Conservation (phyloP, 192 early-diverging fungal genomes). For the Coemansia sp. region DNA sequence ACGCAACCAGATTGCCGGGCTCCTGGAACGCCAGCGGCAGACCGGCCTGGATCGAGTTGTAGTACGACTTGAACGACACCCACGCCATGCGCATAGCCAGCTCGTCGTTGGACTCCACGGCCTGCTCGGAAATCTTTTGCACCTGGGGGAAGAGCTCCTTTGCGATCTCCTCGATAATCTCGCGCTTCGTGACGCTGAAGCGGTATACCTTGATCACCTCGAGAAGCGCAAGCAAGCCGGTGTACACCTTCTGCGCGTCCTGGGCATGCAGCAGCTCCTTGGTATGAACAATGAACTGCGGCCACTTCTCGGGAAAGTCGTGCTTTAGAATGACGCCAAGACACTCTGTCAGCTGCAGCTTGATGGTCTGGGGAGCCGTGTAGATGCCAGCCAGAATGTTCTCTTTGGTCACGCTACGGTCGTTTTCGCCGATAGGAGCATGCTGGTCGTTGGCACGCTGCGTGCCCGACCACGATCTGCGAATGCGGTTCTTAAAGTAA, state of each 20-base stretch:
- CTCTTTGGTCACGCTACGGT: slow-evolving; percentile 65
- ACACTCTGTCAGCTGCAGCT: slow-evolving; percentile 80
- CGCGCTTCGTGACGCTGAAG: slow-evolving; percentile 65
- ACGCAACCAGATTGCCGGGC: slow-evolving; percentile 69
- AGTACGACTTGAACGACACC: slow-evolving; percentile 79
- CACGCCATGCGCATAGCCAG: slow-evolving; percentile 86
- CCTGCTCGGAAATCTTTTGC: slow-evolving; percentile 69
- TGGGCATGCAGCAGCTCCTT: slow-evolving; percentile 62
- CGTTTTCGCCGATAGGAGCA: slow-evolving; percentile 60
- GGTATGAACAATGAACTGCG: slow-evolving; percentile 66
- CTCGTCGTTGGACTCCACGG: slow-evolving; percentile 59
- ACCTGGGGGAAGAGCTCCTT: slow-evolving; percentile 72
- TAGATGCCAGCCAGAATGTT: slow-evolving; percentile 75
- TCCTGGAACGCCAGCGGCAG: slow-evolving; percentile 60
- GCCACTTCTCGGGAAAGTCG: slow-evolving; percentile 83
- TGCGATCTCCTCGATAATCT: slow-evolving; percentile 67
- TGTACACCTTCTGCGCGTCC: slow-evolving; percentile 67
- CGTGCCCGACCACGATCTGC: slow-evolving; percentile 62
- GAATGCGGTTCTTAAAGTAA: slow-evolving; percentile 87
- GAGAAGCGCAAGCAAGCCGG: slow-evolving; percentile 74
- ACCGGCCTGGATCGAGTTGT: slow-evolving; percentile 62
- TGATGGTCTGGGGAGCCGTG: slow-evolving; percentile 66
- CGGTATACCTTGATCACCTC: slow-evolving; percentile 79
- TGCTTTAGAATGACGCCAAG: slow-evolving; percentile 69
- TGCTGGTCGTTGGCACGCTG: slow-evolving; percentile 34